Percentiles rank a stretch among this genome's conserved stretches.
phyloP scores from a whole-genome alignment of 257 asterid genomes.

The Nicotiana obtusifolia region DNA sequence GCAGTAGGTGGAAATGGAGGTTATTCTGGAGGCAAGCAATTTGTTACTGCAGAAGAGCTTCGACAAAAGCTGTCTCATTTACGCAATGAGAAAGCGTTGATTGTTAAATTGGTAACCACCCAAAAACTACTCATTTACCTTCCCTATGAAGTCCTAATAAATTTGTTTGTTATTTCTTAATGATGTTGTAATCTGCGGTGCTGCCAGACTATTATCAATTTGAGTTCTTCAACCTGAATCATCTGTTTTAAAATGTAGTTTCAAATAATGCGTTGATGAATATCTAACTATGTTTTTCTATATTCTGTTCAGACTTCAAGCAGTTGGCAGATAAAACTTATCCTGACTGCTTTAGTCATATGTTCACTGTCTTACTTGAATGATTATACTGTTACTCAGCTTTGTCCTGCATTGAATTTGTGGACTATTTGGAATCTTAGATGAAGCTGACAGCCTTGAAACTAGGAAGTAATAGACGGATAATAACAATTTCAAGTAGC shows the following conservation, averaged over 20 bases:
- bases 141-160: neutral
- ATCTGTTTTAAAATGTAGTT: neutral
- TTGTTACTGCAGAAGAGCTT: slow-evolving; percentile 92
- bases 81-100: slow-evolving; percentile 73
- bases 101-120: slow-evolving; percentile 68
- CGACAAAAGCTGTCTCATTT: slow-evolving; percentile 84
- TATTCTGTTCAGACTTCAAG: neutral
- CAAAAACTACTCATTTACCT: neutral
- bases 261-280: neutral
- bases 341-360: neutral
- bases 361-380: neutral
- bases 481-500: neutral
- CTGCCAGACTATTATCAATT: neutral
- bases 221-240: neutral
- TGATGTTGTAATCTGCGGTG: neutral
- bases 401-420: neutral
- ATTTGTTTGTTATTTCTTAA: neutral
- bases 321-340: neutral
- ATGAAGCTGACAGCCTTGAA: neutral
- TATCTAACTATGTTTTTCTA: neutral
- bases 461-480: neutral
- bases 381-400: slow-evolving; percentile 4
- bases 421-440: neutral
- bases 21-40: slow-evolving; percentile 93
- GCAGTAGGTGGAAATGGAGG: slow-evolving; percentile 99